Conservation (phyloP, 139 green algal genomes). For the Chlamydomonas asymmetrica region DNA sequence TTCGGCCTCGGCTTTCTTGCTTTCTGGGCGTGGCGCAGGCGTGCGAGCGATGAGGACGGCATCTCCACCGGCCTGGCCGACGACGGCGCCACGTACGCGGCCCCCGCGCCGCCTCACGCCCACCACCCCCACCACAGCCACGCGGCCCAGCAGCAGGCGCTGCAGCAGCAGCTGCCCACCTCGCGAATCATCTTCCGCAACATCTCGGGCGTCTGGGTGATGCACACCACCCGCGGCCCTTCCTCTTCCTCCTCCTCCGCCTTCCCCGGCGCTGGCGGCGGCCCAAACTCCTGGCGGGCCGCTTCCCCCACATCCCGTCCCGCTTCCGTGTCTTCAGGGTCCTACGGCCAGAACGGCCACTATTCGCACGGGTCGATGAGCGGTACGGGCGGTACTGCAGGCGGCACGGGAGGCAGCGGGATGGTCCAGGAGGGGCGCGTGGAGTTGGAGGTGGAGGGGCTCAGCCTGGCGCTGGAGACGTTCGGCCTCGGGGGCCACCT, state of each 20-base stretch:
- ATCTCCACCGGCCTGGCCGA: no score
- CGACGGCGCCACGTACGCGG: no score
- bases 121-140: no score
- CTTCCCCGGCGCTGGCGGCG: neutral
- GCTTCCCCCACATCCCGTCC: neutral
- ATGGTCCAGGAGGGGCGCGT: constrained; percentile 39
- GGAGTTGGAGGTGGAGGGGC: constrained; percentile 57
- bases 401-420: constrained; percentile 1
- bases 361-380: neutral
- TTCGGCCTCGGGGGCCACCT: constrained; percentile 34
- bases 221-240: constrained; percentile 27
- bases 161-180: no score
- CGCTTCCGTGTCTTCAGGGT: neutral
- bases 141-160: no score
- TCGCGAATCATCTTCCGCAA: constrained; percentile 4
- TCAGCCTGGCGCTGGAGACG: constrained; percentile 35
- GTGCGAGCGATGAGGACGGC: no score
- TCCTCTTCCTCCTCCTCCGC: neutral
- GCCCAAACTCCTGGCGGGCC: neutral
- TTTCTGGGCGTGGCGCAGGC: no score
- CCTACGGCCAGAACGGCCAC: neutral
- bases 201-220: constrained; percentile 37
- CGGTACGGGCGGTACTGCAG: neutral
- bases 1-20: no score
- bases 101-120: no score